These are phyloP conservation scores for Calocera viscosa DNA, from an alignment of 768 basidiomycete species.

Conservation along the genomic window DNA sequence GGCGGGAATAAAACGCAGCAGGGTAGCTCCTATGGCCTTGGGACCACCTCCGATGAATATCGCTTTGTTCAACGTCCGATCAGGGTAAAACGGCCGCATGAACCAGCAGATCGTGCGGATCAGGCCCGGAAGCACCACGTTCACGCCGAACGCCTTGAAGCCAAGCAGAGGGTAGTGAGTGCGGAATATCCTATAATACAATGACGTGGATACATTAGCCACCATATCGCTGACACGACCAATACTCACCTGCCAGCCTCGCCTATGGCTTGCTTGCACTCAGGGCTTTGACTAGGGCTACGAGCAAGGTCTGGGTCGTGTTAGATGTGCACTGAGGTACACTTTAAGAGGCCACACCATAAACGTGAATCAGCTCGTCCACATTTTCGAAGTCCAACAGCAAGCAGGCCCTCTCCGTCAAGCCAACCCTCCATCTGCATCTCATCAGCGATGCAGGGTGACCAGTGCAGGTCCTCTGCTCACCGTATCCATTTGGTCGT, in stretches of 20 bases:
- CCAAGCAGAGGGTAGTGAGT: conserved; percentile 46
- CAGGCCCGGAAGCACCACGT: conserved; percentile 47
- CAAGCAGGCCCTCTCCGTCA: conserved; percentile 57
- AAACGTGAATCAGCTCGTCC: conserved; percentile 61
- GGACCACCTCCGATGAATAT: conserved; percentile 55
- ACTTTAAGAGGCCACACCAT: conserved; percentile 32
- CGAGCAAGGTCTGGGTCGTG: neutral
- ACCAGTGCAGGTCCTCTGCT: neutral
- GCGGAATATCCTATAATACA: conserved; percentile 66
- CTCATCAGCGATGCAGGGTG: neutral
- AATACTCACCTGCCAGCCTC: neutral
- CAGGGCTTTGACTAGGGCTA: too few species aligned
- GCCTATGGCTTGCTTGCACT: too few species aligned
- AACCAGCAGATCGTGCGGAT: conserved; percentile 74
- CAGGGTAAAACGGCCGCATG: conserved; percentile 60
- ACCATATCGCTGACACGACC: neutral
- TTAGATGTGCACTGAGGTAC: neutral
- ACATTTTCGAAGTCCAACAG: conserved; percentile 56
- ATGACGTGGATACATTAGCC: conserved; percentile 36
- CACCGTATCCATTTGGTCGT: conserved; percentile 63
- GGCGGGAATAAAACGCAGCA: conserved; percentile 44
- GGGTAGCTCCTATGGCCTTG: conserved; percentile 43
- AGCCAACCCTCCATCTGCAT: conserved; percentile 61
- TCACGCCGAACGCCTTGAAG: conserved; percentile 68
- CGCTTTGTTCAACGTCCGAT: conserved; percentile 68